Evolutionary conservation across 78 protist genomes (phyloP), one percentile per base, ranked within the genome.

Genomic region (Isochrysis galbana): DNA sequence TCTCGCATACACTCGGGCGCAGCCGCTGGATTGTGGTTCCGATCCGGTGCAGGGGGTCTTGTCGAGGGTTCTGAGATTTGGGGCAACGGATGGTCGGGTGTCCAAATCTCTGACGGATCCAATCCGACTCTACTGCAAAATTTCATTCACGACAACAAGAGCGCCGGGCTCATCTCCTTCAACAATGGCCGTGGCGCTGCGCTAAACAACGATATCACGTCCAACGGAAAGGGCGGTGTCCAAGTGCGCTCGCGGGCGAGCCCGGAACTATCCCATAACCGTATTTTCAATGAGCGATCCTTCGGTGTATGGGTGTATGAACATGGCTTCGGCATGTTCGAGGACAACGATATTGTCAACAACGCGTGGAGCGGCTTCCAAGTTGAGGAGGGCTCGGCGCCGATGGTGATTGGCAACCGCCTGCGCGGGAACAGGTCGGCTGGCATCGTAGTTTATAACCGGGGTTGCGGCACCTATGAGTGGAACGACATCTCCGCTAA

Each of bases 271-370:
- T 36, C 0, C 23, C 0, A 41, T 54, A 83, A 84, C 90, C 39
- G n/a, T 45, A 84, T 91, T 90, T 14, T 22, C 32, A 34, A 1
- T 21, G 94, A 89, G 83, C 87, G 87, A 72, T 88, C 87, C 11
- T 41, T 89, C 3, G 94, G 94, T 39, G 69, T 91, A n/a, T 91
- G 87, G 83, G 51, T 90, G 44, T 91, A 80, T 51, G 88, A 80
- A 51, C 54, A 29, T 23, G 88, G 88, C 29, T 39, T 41, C 55
- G 88, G 88, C 38, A 29, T 1, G 41, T 80, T 91, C 67, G 89
- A 91, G 80, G 44, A 46, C 93, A 55, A 55, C 67, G 93, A 84
- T 26, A 83, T 91, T 48, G 44, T 46, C 21, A 36, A 26, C 67
- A 91, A 91, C 94, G 88, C 87, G 45, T 91, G 84, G 69, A 29